phyloP scores from a whole-genome alignment of 306 rosid genomes.

The Inga leiocalycina region DNA sequence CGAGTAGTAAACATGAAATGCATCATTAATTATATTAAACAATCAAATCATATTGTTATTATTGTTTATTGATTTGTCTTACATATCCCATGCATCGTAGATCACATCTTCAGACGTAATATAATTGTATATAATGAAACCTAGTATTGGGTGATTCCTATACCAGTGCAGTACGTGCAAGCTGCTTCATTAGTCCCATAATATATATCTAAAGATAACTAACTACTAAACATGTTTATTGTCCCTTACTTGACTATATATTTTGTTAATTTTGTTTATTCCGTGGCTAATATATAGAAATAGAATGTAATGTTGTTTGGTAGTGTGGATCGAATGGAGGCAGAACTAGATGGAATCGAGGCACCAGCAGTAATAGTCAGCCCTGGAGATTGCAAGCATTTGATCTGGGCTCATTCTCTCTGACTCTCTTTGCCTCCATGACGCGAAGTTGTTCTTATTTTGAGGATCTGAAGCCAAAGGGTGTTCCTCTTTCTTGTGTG shows the following conservation, averaged over 20 bases:
- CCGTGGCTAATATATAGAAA: neutral
- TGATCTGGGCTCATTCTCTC: conserved; percentile 89
- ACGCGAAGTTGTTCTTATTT: conserved; percentile 72
- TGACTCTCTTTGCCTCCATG: conserved; percentile 74
- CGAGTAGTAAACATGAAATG: neutral
- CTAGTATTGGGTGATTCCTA: neutral
- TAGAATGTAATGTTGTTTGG: neutral
- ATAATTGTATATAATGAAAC: neutral
- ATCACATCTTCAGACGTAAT: neutral
- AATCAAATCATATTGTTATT: too few relatives aligned
- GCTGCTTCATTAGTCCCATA: neutral
- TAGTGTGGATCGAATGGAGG: neutral
- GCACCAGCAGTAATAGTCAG: conserved; percentile 98
- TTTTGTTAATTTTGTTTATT: neutral
- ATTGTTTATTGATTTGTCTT: neutral
- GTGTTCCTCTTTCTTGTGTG: conserved; percentile 57
- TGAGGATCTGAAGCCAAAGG: conserved; percentile 78
- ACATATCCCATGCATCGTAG: neutral
- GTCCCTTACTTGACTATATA: neutral
- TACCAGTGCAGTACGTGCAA: neutral
- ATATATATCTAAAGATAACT: neutral
- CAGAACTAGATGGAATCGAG: conserved; percentile 51
- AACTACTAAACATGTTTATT: neutral
- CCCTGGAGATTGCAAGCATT: conserved; percentile 77
- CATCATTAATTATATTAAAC: neutral